These are phyloP conservation scores for Erodium moschatum DNA, from an alignment of 441 rosid species.

Conservation along the genomic window DNA sequence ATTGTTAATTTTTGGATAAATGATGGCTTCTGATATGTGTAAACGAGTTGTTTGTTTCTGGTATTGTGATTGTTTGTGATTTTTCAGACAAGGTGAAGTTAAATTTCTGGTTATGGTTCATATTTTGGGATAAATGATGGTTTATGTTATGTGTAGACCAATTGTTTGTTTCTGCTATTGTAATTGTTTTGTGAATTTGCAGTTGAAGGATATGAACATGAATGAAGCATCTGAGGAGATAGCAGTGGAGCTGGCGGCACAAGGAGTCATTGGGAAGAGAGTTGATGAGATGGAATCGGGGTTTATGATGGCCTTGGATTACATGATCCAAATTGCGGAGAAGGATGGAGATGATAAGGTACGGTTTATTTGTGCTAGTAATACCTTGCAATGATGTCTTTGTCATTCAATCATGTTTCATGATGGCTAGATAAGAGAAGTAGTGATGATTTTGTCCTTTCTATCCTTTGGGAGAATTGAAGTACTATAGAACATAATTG, in stretches of 20 bases:
- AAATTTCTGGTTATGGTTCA: no score
- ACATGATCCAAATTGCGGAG: conserved; percentile 78
- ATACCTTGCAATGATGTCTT: neutral
- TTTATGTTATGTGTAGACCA: neutral
- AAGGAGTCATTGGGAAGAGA: conserved; percentile 84
- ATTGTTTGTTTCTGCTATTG: neutral
- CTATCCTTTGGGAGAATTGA: neutral
- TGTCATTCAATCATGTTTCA: neutral
- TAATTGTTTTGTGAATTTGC: conserved; percentile 16
- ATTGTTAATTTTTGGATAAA: no score
- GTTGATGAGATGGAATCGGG: conserved; percentile 91
- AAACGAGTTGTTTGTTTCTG: neutral
- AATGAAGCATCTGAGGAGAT: conserved; percentile 81
- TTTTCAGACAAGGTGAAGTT: no score
- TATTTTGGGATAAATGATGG: neutral
- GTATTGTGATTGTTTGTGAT: no score
- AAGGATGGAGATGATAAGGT: conserved; percentile 82
- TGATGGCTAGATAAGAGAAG: neutral
- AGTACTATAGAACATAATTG: neutral
- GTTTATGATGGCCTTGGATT: conserved; percentile 92
- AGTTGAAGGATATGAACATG: conserved; percentile 84
- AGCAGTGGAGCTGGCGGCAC: conserved; percentile 85
- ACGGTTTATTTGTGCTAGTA: conserved; percentile 1
- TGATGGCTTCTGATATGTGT: neutral
- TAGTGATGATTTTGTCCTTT: neutral